Percentiles rank a stretch among this genome's conserved stretches.
Conservation (phyloP, 306 rosid genomes). For the Prunus mume region DNA sequence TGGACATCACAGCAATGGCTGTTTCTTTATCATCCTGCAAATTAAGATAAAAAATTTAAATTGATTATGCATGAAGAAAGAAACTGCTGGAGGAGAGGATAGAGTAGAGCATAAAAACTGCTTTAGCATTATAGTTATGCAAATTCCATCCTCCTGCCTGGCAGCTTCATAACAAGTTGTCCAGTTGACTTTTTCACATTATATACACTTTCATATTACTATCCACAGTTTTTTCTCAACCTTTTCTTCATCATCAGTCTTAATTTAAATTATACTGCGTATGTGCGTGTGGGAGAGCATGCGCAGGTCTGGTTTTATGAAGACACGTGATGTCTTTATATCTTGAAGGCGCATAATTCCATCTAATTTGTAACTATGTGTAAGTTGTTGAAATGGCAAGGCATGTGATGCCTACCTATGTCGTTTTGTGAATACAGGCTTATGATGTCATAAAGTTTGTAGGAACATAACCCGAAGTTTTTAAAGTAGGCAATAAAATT, state of each 20-base stretch:
- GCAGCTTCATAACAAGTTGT: not conserved
- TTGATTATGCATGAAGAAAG: not conserved
- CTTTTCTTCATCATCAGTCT: not conserved
- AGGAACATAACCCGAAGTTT: not conserved
- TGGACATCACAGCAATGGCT: constrained; percentile 68
- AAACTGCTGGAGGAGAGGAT: not conserved
- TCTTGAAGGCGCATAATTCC: too few species aligned
- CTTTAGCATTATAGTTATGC: not conserved
- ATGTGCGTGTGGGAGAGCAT: not conserved
- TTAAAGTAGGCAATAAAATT: not conserved
- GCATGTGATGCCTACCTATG: not conserved
- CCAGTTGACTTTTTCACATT: not conserved
- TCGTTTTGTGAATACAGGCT: not conserved
- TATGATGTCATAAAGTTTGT: not conserved
- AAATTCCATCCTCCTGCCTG: not conserved
- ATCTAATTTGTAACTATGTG: not conserved
- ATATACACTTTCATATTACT: not conserved
- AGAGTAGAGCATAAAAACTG: not conserved
- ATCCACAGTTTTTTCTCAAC: not conserved
- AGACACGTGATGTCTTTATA: too few species aligned
- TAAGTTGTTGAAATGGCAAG: not conserved
- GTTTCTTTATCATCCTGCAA: constrained; percentile 54
- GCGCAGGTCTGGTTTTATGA: not conserved
- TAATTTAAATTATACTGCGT: not conserved
- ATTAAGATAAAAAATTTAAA: constrained; percentile 3